phyloP scores from a whole-genome alignment of 2,329 filamentous ascomycete species.

The Fusarium vanettenii region DNA sequence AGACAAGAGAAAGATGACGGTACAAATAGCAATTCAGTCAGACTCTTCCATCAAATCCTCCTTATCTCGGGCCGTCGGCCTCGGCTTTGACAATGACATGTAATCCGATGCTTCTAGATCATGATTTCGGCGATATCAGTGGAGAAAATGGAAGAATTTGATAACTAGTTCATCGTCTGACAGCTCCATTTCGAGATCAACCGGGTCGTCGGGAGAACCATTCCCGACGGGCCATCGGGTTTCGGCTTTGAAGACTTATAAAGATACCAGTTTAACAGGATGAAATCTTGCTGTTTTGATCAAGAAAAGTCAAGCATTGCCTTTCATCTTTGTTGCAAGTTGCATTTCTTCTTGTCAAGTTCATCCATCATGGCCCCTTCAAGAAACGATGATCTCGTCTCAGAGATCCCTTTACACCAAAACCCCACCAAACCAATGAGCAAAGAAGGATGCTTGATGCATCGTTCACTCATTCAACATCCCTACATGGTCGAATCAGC shows the following conservation, averaged over 20 bases:
- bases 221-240: constrained; percentile 21
- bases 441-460: constrained; percentile 34
- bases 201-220: not conserved
- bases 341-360: not conserved
- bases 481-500: constrained; percentile 55
- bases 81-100: not conserved
- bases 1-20: not conserved
- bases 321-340: not conserved
- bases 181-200: not conserved
- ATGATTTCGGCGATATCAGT: not conserved
- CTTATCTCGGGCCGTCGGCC: not conserved
- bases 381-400: constrained; percentile 12
- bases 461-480: constrained; percentile 43
- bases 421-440: not conserved
- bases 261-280: not conserved
- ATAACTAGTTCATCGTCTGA: not conserved
- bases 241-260: constrained; percentile 13
- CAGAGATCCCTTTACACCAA: not conserved
- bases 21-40: not conserved
- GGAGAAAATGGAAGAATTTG: not conserved
- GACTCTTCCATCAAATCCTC: not conserved
- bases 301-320: not conserved
- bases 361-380: not conserved
- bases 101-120: not conserved
- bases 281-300: not conserved